These are phyloP conservation scores for Polysphondylium violaceum DNA, from an alignment of 78 protist species.

Conservation along the genomic window DNA sequence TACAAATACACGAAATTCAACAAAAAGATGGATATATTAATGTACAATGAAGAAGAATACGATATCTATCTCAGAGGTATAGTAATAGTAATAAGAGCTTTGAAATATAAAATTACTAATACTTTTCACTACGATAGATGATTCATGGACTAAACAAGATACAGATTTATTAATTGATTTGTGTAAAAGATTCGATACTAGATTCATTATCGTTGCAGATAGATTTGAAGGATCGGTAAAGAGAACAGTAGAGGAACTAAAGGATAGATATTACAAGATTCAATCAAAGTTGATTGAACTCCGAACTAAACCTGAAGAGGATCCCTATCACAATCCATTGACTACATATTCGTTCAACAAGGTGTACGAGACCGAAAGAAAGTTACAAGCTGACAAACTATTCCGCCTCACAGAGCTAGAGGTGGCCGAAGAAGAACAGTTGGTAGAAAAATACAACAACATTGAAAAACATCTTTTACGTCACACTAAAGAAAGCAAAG, in stretches of 20 bases:
- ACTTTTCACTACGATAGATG: conserved; percentile 2
- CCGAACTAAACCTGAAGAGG: conserved; percentile 66
- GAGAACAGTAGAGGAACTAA: conserved; percentile 74
- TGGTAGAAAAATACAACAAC: conserved; percentile 29
- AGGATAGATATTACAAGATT: conserved; percentile 73
- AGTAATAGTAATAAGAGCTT: neutral
- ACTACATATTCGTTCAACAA: conserved; percentile 54
- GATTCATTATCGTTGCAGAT: conserved; percentile 71
- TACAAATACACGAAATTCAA: conserved; percentile 42
- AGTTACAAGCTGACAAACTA: conserved; percentile 55
- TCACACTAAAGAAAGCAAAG: conserved; percentile 51
- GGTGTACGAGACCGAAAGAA: conserved; percentile 68
- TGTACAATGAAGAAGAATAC: conserved; percentile 71
- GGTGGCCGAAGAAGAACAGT: conserved; percentile 43
- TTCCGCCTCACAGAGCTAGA: conserved; percentile 38
- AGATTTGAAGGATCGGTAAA: conserved; percentile 25
- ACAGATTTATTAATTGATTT: conserved; percentile 70
- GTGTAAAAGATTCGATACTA: conserved; percentile 58
- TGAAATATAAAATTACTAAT: neutral
- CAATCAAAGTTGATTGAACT: conserved; percentile 51
- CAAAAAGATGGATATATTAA: conserved; percentile 70
- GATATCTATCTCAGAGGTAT: conserved; percentile 42
- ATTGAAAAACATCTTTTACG: conserved; percentile 64
- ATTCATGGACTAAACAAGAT: conserved; percentile 78
- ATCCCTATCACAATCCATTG: conserved; percentile 61